phyloP scores from a whole-genome alignment of 1,139 yeast species.

The Blastobotrys capitulatus region DNA sequence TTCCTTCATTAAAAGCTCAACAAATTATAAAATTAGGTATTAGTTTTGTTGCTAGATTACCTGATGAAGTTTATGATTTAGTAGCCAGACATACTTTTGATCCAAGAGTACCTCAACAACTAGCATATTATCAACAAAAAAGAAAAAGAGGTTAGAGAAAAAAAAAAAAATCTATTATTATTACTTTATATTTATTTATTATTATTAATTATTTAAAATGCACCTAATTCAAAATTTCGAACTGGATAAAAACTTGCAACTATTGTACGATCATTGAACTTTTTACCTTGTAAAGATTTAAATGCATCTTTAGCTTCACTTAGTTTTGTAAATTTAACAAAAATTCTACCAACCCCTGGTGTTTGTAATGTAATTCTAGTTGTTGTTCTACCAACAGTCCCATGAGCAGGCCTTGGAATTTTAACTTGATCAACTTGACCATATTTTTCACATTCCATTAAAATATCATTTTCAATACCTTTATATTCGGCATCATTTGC shows the following conservation, averaged over 20 bases:
- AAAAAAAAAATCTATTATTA: not conserved
- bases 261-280: slow-evolving; percentile 65
- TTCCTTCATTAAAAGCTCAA: slow-evolving; percentile 67
- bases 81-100: slow-evolving; percentile 72
- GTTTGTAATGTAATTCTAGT: slow-evolving; percentile 26
- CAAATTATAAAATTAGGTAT: slow-evolving; percentile 74
- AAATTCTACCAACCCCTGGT: slow-evolving; percentile 69
- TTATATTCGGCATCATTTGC: slow-evolving; percentile 45
- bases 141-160: not conserved
- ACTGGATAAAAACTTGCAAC: slow-evolving; percentile 60
- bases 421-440: slow-evolving; percentile 52
- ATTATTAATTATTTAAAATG: slow-evolving; percentile 21
- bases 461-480: slow-evolving; percentile 50
- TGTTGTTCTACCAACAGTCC: slow-evolving; percentile 33
- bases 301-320: slow-evolving; percentile 55
- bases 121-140: slow-evolving; percentile 5
- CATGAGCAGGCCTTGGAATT: slow-evolving; percentile 63
- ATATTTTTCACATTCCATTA: slow-evolving; percentile 44
- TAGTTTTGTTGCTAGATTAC: slow-evolving; percentile 74
- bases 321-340: slow-evolving; percentile 53
- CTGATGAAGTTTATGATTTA: slow-evolving; percentile 60
- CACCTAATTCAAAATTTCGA: slow-evolving; percentile 40
- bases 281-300: slow-evolving; percentile 58
- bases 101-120: slow-evolving; percentile 18
- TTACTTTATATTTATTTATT: not conserved